phyloP scores from a whole-genome alignment of 176 grass and related monocot genomes.

The Aegilops sharonensis region DNA sequence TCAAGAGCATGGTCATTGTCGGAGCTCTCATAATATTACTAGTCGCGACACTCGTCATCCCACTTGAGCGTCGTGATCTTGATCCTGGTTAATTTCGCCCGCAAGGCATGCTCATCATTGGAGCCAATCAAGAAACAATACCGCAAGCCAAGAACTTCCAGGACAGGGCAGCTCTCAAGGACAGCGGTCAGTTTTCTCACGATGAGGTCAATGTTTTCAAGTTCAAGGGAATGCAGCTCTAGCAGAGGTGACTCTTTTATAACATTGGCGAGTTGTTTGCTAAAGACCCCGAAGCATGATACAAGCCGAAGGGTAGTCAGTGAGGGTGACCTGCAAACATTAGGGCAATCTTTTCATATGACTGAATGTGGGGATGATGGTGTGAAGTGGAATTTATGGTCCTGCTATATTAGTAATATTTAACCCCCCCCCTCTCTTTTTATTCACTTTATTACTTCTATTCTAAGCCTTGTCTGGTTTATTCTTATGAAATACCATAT shows the following conservation, averaged over 20 bases:
- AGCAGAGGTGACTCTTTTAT: background rate
- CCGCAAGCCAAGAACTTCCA: background rate
- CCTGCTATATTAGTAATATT: no score
- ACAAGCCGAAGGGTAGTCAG: background rate
- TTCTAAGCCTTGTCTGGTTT: no score
- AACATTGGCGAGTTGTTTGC: background rate
- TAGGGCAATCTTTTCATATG: background rate
- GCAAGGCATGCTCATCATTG: background rate
- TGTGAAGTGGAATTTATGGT: no score
- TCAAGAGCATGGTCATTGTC: no score
- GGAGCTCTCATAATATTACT: no score
- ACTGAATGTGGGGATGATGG: background rate
- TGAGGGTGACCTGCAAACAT: background rate
- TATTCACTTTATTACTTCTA: no score
- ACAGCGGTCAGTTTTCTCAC: background rate
- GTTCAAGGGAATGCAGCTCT: background rate
- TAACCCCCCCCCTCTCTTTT: no score
- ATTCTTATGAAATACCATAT: no score
- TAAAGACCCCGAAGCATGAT: background rate
- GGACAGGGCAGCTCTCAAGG: background rate
- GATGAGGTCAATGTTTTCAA: background rate
- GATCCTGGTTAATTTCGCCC: background rate
- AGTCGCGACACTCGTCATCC: background rate
- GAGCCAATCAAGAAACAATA: background rate
- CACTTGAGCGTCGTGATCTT: background rate